Conservation (phyloP, 2,329 filamentous ascomycete genomes). For the Curvularia spicifera region DNA sequence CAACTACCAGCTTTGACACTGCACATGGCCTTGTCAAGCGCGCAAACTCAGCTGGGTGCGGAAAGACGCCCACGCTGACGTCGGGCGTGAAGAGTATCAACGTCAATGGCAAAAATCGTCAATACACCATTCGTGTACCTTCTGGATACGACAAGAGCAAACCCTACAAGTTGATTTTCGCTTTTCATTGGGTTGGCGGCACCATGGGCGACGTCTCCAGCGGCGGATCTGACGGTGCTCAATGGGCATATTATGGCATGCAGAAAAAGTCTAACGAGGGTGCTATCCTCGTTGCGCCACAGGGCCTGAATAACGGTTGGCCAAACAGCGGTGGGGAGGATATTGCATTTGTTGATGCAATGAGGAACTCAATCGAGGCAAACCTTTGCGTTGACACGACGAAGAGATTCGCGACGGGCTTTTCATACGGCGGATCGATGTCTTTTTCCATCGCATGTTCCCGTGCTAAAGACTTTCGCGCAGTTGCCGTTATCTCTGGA, state of each 20-base stretch:
- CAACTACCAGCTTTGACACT: conserved; percentile 1
- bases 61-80: conserved; percentile 16
- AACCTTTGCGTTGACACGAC: conserved; percentile 53
- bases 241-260: conserved; percentile 50
- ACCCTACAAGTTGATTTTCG: conserved; percentile 53
- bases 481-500: conserved; percentile 44
- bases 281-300: conserved; percentile 54
- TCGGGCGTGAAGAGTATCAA: conserved; percentile 23
- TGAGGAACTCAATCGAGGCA: conserved; percentile 49
- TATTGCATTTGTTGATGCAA: conserved; percentile 50
- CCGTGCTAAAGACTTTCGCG: conserved; percentile 49
- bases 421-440: conserved; percentile 55
- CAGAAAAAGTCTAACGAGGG: conserved; percentile 43
- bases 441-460: conserved; percentile 53
- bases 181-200: conserved; percentile 52
- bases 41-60: conserved; percentile 23
- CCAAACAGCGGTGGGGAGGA: conserved; percentile 53
- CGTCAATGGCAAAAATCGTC: conserved; percentile 50
- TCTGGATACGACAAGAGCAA: conserved; percentile 49
- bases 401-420: conserved; percentile 53
- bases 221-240: conserved; percentile 16
- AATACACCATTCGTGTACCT: conserved; percentile 52
- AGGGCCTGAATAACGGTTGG: conserved; percentile 52
- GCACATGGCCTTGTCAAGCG: conserved; percentile 14
- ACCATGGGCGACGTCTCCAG: conserved; percentile 49